Base-by-base conservation (phyloP, 768 basidiomycete species). In the Daedaleopsis sinensis region DNA sequence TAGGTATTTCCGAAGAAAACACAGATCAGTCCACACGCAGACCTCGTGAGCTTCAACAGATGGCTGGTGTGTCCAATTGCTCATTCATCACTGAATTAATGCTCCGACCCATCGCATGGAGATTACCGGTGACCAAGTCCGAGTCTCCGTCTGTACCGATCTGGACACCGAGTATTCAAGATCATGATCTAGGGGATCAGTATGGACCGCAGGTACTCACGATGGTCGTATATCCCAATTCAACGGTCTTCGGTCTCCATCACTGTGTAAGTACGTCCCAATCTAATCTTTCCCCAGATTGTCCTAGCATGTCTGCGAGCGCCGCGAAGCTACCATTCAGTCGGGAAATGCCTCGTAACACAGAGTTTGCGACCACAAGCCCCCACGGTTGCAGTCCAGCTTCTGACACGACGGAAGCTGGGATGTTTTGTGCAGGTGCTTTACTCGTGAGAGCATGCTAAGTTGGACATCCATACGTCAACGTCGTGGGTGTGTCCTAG, bases 271-370 rank as follows among this genome's bases (percentile, higher is more conserved):
- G 47, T 21, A 49, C 47, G 44, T 46, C 18, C 21, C 21, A 21
- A 49, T 49, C 10, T 21, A 24, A 21, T 49, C 13, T 27, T 49
- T 18, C 5, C 39, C 39, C 3, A 10, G 39, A 42, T 42, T 42
- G 39, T 42, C 39, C 39, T 42, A 42, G 39, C 39, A 42, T 18
- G 39, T 3, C 39, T 10, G 39, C 11, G 21, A 21, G 47, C 47
- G 47, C 39, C 12, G 35, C 23, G 55, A 46, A 49, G 47, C 55
- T 46, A 46, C 55, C 55, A 49, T 32, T 44, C 42, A 16, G 43
- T 47, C 55, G 47, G 44, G 44, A 32, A 57, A 23, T 13, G 43
- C 23, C 39, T 32, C 27, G 6, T 47, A 35, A 21, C n/a, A 23
- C 35, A 35, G 11, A 38, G 32, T 27, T 38, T 27, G n/a, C 32